These are phyloP conservation scores for Hemileia vastatrix DNA, from an alignment of 1,284 basidiomycete species.

Conservation along the genomic window DNA sequence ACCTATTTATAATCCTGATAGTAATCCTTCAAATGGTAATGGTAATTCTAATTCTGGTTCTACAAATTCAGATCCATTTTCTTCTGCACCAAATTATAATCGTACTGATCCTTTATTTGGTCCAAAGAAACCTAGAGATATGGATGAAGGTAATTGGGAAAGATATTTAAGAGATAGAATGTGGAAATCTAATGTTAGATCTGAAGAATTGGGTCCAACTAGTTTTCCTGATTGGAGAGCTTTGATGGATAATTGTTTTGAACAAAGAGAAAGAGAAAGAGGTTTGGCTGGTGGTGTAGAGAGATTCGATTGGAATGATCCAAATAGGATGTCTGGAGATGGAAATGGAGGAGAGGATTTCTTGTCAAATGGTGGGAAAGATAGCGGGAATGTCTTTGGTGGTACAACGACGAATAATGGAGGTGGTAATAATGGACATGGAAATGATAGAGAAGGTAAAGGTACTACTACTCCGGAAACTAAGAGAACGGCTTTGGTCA, in stretches of 20 bases:
- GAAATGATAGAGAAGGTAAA: constrained; percentile 16
- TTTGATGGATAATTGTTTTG: constrained; percentile 41
- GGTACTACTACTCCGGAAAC: constrained; percentile 37
- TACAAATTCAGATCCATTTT: too few relatives aligned
- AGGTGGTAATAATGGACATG: background rate
- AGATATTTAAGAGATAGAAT: constrained; percentile 33
- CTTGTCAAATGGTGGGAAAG: background rate
- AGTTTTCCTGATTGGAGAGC: constrained; percentile 42
- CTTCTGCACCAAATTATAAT: too few relatives aligned
- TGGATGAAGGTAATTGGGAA: constrained; percentile 39
- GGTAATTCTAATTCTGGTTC: too few relatives aligned
- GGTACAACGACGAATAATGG: too few relatives aligned
- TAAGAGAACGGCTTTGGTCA: constrained; percentile 41
- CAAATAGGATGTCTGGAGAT: constrained; percentile 11
- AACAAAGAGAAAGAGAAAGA: constrained; percentile 36
- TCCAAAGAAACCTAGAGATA: too few relatives aligned
- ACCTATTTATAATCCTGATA: too few relatives aligned
- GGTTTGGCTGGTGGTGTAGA: constrained; percentile 38
- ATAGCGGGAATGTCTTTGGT: background rate
- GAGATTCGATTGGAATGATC: constrained; percentile 3
- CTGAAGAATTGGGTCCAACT: constrained; percentile 34
- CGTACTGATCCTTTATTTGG: too few relatives aligned
- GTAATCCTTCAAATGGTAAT: too few relatives aligned
- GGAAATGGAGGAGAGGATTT: background rate
- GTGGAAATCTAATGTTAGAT: constrained; percentile 36